Evolutionary conservation across 1,284 basidiomycete species (phyloP).

Genomic region (Phlebopus sp.): DNA sequence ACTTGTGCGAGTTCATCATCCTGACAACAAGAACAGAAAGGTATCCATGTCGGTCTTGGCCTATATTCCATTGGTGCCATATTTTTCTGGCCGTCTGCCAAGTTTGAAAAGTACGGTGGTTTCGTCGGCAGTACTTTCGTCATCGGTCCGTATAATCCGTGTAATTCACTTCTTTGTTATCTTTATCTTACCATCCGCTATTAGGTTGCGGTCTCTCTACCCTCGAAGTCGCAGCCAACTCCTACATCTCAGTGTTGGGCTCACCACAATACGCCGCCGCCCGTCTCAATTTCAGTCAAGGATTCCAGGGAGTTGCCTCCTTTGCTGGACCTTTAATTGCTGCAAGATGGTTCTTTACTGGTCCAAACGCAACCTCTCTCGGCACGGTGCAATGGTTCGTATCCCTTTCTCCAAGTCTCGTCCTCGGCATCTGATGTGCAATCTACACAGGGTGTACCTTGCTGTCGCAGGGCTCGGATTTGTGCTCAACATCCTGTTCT

Average conservation of each 20-base stretch:
- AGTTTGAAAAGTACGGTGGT: slow-evolving; percentile 63
- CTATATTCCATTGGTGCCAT: slow-evolving; percentile 74
- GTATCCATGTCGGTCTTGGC: slow-evolving; percentile 67
- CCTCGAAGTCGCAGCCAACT: slow-evolving; percentile 75
- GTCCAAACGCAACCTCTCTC: slow-evolving; percentile 56
- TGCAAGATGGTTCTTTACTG: slow-evolving; percentile 71
- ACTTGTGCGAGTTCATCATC: background rate
- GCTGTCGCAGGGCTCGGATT: slow-evolving; percentile 68
- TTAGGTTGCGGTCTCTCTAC: slow-evolving; percentile 70
- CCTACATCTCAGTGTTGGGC: slow-evolving; percentile 73
- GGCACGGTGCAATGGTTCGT: slow-evolving; percentile 71
- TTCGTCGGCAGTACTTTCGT: slow-evolving; percentile 74
- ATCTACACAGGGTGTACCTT: slow-evolving; percentile 62
- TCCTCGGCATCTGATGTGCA: slow-evolving; percentile 3
- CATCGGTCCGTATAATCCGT: slow-evolving; percentile 44
- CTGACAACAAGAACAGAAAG: slow-evolving; percentile 38
- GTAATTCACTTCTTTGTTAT: background rate
- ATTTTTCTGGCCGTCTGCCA: slow-evolving; percentile 81
- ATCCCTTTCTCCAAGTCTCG: background rate
- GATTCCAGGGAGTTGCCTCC: slow-evolving; percentile 77
- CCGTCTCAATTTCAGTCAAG: slow-evolving; percentile 79
- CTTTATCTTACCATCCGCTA: background rate
- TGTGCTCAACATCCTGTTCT: slow-evolving; percentile 66
- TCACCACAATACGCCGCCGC: slow-evolving; percentile 70
- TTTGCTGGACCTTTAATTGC: slow-evolving; percentile 82